Conservation (phyloP, 306 rosid genomes). For the Purshia tridentata region DNA sequence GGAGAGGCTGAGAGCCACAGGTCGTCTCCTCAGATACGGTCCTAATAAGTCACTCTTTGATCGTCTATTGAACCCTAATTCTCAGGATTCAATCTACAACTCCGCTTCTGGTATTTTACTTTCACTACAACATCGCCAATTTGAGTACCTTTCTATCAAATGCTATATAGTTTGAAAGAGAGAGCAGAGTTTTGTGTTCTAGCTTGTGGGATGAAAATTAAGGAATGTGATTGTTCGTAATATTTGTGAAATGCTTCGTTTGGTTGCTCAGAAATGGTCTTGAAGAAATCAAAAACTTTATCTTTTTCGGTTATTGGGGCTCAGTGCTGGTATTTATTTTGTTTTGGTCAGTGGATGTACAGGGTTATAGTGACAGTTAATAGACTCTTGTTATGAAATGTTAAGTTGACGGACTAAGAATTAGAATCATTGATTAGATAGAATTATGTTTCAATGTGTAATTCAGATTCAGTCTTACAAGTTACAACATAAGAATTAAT, state of each 20-base stretch:
- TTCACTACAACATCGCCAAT: background rate
- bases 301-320: background rate
- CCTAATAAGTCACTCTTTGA: conserved; percentile 22
- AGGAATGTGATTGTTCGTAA: background rate
- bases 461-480: too few relatives aligned
- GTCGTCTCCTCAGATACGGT: conserved; percentile 36
- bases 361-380: too few relatives aligned
- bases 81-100: conserved; percentile 23
- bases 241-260: conserved; percentile 1
- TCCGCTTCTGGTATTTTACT: conserved; percentile 33
- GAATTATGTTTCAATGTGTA: too few relatives aligned
- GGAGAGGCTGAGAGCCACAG: conserved; percentile 47
- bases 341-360: background rate
- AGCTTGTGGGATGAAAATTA: background rate
- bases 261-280: background rate
- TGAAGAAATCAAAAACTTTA: background rate
- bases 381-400: too few relatives aligned
- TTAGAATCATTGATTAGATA: too few relatives aligned
- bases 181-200: background rate
- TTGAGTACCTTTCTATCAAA: background rate
- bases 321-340: background rate
- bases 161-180: background rate
- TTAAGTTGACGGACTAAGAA: too few relatives aligned
- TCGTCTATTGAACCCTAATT: conserved; percentile 18
- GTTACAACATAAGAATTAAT: background rate